These are phyloP conservation scores for Cadophora luteo-olivacea DNA, from an alignment of 2,329 filamentous ascomycete genomes.

Conservation along the genomic window DNA sequence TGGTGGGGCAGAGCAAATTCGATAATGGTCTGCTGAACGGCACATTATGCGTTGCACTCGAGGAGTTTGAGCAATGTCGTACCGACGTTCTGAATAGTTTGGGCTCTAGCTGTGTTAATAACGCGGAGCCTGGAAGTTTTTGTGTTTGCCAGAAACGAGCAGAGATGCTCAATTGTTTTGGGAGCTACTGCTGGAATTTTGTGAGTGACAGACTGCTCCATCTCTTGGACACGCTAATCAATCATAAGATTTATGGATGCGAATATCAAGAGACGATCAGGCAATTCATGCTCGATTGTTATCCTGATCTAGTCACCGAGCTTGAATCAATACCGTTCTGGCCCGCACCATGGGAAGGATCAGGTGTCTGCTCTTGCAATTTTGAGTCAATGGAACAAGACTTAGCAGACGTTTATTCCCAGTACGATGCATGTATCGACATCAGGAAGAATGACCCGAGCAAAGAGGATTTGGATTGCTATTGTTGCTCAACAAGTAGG, in stretches of 20 bases:
- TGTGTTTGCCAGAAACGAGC: background rate
- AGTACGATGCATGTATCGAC: constrained; percentile 3
- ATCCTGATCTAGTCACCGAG: background rate
- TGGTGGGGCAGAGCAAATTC: background rate
- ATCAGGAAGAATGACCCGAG: background rate
- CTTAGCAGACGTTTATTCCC: background rate
- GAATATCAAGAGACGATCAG: background rate
- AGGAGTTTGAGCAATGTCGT: background rate
- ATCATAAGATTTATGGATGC: background rate
- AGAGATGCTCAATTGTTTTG: background rate
- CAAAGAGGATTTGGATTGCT: background rate
- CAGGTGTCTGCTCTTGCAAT: background rate
- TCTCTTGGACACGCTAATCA: background rate
- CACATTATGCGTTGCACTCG: background rate
- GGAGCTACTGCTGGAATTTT: background rate
- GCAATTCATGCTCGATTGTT: background rate
- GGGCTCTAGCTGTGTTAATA: background rate
- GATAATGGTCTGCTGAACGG: background rate
- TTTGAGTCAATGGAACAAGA: background rate
- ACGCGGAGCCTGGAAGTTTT: background rate
- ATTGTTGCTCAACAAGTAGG: background rate
- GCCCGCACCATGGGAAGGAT: background rate
- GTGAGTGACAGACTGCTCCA: background rate
- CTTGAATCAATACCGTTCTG: background rate
- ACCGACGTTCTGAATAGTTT: background rate